A percentile compares a stretch with the other conserved stretches of the same genome.
Evolutionary conservation across 1,284 basidiomycete species (phyloP).

Genomic region (Ceraceosorus guamensis): DNA sequence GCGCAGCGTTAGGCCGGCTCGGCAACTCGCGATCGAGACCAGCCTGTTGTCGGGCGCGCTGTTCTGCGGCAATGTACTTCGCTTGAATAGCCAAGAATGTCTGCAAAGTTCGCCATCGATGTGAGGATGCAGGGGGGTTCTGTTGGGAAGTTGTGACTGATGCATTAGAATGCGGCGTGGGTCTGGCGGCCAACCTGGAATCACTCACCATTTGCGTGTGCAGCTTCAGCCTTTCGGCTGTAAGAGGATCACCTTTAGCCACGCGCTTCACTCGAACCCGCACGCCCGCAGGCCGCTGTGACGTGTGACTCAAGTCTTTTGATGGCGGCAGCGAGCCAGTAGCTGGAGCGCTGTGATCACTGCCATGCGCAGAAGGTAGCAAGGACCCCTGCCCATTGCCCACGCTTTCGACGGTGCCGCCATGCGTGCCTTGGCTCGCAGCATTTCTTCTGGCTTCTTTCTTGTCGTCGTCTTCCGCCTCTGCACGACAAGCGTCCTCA

Average conservation of each 20-base stretch:
- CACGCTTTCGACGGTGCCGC: not conserved
- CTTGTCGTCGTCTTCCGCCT: slow-evolving; percentile 50
- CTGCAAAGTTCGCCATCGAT: slow-evolving; percentile 54
- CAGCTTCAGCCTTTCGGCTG: slow-evolving; percentile 60
- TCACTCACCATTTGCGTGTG: slow-evolving; percentile 73
- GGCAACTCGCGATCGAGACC: slow-evolving; percentile 1
- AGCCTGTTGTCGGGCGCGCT: slow-evolving; percentile 28
- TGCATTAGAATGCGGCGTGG: slow-evolving; percentile 7
- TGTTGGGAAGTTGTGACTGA: slow-evolving; percentile 16
- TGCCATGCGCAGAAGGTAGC: not conserved
- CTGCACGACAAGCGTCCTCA: slow-evolving; percentile 68
- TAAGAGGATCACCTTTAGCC: slow-evolving; percentile 48
- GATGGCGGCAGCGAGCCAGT: not conserved
- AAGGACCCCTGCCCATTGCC: not conserved
- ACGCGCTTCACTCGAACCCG: slow-evolving; percentile 53
- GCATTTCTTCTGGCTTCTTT: not conserved
- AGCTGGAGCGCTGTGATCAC: not conserved
- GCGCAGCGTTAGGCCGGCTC: not conserved
- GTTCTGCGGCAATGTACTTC: slow-evolving; percentile 50
- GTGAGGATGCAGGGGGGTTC: slow-evolving; percentile 54
- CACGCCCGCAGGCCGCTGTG: not conserved
- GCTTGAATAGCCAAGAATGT: slow-evolving; percentile 54
- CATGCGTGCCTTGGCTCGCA: not conserved
- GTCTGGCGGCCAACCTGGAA: slow-evolving; percentile 1
- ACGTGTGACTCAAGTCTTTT: not conserved